Conservation (phyloP, 345 rosid species). For the sweet orange (Citrus sinensis) region DVS_A1.0 CM039169.1:28681001-28681500, state of each 20-base stretch:
- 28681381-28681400: slow-evolving; percentile 34
- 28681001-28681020: slow-evolving; percentile 18
- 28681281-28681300: background rate
- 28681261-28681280: slow-evolving; percentile 30
- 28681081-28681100: slow-evolving; percentile 32
- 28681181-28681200: slow-evolving; percentile 32
- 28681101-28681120: slow-evolving; percentile 17
- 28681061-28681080: slow-evolving; percentile 30
- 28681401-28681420: slow-evolving; percentile 33
- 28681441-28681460: background rate
- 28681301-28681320: slow-evolving; percentile 34
- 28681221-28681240: slow-evolving; percentile 1
- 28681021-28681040: slow-evolving; percentile 33
- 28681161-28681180: slow-evolving; percentile 28
- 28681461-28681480: slow-evolving; percentile 23
- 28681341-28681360: slow-evolving; percentile 35
- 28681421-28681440: background rate
- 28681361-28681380: slow-evolving; percentile 33
- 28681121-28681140: slow-evolving; percentile 23
- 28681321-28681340: slow-evolving; percentile 31
- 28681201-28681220: slow-evolving; percentile 18
- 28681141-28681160: background rate
- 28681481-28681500: slow-evolving; percentile 18
- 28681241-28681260: slow-evolving; percentile 26
- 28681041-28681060: slow-evolving; percentile 38